Conservation (phyloP, 768 basidiomycete species). For the Hysterangium stoloniferum region DNA sequence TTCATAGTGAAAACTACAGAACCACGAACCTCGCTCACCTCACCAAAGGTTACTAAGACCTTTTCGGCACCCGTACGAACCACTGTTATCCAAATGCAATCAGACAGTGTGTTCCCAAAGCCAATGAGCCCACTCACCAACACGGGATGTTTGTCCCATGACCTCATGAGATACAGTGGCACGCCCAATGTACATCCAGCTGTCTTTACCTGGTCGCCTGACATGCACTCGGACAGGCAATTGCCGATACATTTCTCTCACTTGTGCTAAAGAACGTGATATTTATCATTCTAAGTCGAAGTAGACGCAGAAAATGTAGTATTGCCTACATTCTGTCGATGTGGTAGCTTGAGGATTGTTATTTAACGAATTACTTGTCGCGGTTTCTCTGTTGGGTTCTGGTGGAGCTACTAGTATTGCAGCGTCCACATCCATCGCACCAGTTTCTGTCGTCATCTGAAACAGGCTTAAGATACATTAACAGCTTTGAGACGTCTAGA, state of each 20-base stretch:
- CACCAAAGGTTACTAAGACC: constrained; percentile 59
- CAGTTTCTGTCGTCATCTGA: constrained; percentile 3
- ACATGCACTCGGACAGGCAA: constrained; percentile 83
- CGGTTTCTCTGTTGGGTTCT: not conserved
- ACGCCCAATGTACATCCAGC: constrained; percentile 77
- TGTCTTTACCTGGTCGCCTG: constrained; percentile 67
- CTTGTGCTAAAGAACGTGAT: too few relatives aligned
- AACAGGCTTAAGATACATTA: too few relatives aligned
- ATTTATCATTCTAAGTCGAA: not conserved
- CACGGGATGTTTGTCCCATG: constrained; percentile 67
- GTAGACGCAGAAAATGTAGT: not conserved
- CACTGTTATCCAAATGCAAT: too few relatives aligned
- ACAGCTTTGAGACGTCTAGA: too few relatives aligned
- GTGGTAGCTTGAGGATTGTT: not conserved
- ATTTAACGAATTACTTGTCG: not conserved
- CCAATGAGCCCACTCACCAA: constrained; percentile 46
- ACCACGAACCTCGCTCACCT: constrained; percentile 36
- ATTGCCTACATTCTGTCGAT: constrained; percentile 4
- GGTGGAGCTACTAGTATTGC: not conserved
- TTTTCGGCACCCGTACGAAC: constrained; percentile 61
- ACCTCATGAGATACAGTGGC: constrained; percentile 71
- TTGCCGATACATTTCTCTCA: constrained; percentile 44
- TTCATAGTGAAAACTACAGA: not conserved
- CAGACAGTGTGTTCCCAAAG: not conserved
- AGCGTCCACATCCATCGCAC: constrained; percentile 10